Evolutionary conservation across 805 yeast genomes (phyloP).

Genomic region (Lipomyces mesembrius): DNA sequence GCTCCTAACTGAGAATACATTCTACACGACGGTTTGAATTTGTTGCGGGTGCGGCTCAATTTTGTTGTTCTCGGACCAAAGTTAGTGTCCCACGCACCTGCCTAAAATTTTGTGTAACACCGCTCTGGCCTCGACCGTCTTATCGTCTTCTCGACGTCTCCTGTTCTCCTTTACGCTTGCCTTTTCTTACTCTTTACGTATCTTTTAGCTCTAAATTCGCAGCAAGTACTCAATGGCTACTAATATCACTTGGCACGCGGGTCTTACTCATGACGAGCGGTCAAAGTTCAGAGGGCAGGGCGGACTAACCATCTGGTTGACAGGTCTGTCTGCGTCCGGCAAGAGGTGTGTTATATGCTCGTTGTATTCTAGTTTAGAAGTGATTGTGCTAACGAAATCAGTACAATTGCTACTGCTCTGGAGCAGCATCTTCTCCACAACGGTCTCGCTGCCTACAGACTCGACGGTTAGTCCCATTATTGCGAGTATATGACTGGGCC

Average conservation of each 20-base stretch:
- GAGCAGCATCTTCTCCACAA: slow-evolving; percentile 78
- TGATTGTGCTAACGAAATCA: slow-evolving; percentile 9
- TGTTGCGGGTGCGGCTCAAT: no score
- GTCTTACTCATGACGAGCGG: slow-evolving; percentile 83
- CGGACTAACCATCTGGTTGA: slow-evolving; percentile 93
- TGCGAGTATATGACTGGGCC: background rate
- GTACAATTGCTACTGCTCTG: slow-evolving; percentile 92
- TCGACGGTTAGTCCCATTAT: slow-evolving; percentile 58
- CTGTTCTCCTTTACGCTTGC: background rate
- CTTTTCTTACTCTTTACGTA: no score
- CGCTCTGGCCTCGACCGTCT: background rate
- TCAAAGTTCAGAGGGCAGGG: slow-evolving; percentile 69
- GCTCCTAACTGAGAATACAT: no score
- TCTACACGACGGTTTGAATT: no score
- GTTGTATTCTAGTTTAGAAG: background rate
- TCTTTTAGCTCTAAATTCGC: background rate
- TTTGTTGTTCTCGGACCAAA: background rate
- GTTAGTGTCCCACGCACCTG: background rate
- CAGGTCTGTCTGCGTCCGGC: slow-evolving; percentile 95
- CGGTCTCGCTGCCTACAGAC: slow-evolving; percentile 76
- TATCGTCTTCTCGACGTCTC: background rate
- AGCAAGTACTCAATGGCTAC: slow-evolving; percentile 68
- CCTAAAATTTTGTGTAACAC: background rate
- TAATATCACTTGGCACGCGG: slow-evolving; percentile 95
- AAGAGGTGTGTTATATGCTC: slow-evolving; percentile 51